Evolutionary conservation across 31 red algal genomes (phyloP).

Genomic region (Odonthalia washingtoniensis): DNA sequence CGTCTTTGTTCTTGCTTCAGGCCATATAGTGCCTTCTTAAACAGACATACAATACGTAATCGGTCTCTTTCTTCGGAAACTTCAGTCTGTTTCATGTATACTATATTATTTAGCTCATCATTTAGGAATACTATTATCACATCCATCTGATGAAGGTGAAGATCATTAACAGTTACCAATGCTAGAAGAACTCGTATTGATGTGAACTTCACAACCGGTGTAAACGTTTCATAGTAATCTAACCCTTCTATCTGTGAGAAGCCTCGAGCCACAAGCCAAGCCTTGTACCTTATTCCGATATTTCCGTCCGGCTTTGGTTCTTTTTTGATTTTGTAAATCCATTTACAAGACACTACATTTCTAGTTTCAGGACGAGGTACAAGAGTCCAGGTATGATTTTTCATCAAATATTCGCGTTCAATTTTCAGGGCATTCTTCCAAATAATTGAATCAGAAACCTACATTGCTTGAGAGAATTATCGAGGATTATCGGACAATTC

Average conservation of each 20-base stretch:
- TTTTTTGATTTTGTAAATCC: not conserved
- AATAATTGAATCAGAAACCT: too few species aligned
- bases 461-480: too few species aligned
- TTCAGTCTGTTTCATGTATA: constrained; percentile 37
- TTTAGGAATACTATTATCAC: constrained; percentile 43
- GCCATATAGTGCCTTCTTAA: constrained; percentile 33
- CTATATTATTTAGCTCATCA: constrained; percentile 9
- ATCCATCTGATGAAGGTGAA: constrained; percentile 38
- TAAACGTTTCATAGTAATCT: constrained; percentile 22
- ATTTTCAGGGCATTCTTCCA: too few species aligned
- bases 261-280: constrained; percentile 25
- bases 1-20: constrained; percentile 17
- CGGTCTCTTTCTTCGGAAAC: not conserved
- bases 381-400: constrained; percentile 12
- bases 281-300: not conserved
- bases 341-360: too few species aligned
- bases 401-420: constrained; percentile 11
- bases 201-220: constrained; percentile 33
- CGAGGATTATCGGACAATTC: too few species aligned
- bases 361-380: constrained; percentile 5
- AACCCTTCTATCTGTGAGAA: constrained; percentile 18
- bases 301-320: constrained; percentile 8
- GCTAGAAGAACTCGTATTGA: constrained; percentile 23
- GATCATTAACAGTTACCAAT: not conserved
- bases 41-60: constrained; percentile 24